Conservation (phyloP, 192 early-diverging fungal genomes). For the Bifiguratus adelaidae region DNA sequence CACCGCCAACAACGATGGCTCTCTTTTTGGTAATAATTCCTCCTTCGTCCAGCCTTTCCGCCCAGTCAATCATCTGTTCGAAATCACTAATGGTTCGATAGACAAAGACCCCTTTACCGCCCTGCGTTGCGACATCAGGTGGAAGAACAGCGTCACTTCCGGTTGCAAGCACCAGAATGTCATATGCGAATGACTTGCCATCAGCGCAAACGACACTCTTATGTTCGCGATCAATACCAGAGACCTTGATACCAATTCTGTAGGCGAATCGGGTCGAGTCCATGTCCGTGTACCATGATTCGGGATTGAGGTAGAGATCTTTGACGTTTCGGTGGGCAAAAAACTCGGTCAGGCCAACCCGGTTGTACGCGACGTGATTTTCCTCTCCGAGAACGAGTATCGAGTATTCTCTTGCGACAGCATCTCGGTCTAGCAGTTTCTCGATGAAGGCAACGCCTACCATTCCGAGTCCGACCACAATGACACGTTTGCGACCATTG, state of each 20-base stretch:
- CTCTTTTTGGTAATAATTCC: constrained; percentile 13
- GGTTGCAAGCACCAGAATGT: constrained; percentile 46
- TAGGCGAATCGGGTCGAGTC: constrained; percentile 27
- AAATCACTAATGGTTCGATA: constrained; percentile 57
- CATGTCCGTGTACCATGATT: constrained; percentile 40
- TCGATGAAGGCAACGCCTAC: constrained; percentile 54
- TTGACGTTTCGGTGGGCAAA: constrained; percentile 37
- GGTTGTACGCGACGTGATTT: constrained; percentile 45
- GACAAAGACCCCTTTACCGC: constrained; percentile 43
- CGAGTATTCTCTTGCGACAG: constrained; percentile 21
- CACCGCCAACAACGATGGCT: constrained; percentile 55
- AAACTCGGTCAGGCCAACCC: constrained; percentile 53
- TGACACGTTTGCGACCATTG: constrained; percentile 22
- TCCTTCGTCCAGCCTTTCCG: constrained; percentile 6
- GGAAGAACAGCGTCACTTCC: constrained; percentile 47
- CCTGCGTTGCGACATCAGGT: constrained; percentile 21
- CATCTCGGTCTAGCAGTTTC: constrained; percentile 44
- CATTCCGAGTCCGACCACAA: constrained; percentile 61
- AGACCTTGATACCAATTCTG: constrained; percentile 24
- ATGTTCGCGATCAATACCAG: constrained; percentile 17
- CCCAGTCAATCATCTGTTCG: constrained; percentile 32
- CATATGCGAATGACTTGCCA: constrained; percentile 22
- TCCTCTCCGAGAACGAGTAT: constrained; percentile 50
- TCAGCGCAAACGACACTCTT: constrained; percentile 22
- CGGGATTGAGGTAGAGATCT: constrained; percentile 29